These are phyloP conservation scores for Luffa acutangula DNA, from an alignment of 306 rosid species.

Conservation along the genomic window DNA sequence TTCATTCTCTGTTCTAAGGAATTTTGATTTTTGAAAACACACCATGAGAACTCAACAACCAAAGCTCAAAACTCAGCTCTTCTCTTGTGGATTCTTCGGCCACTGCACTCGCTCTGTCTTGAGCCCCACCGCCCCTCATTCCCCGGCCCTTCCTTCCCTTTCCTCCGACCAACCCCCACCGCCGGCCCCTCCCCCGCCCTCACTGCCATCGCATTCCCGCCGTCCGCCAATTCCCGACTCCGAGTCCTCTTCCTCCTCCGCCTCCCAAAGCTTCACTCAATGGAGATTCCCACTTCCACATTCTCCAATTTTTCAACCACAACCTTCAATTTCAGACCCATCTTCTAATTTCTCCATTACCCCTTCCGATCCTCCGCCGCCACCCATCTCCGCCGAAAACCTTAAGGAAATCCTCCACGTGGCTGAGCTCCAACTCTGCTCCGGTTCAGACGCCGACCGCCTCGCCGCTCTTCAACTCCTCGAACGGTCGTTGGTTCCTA, in stretches of 20 bases:
- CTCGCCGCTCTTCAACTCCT: slow-evolving; percentile 54
- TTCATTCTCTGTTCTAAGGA: not conserved
- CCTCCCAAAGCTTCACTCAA: slow-evolving; percentile 93
- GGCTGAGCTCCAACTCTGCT: slow-evolving; percentile 55
- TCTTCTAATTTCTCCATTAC: slow-evolving; percentile 2
- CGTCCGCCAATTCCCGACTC: slow-evolving; percentile 27
- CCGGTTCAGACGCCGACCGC: slow-evolving; percentile 40
- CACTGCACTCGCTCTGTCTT: slow-evolving; percentile 75
- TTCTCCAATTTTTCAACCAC: slow-evolving; percentile 15
- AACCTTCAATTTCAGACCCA: slow-evolving; percentile 11
- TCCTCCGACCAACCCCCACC: slow-evolving; percentile 11
- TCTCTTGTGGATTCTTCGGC: slow-evolving; percentile 89
- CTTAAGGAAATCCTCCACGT: slow-evolving; percentile 66
- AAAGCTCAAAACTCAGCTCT: slow-evolving; percentile 80
- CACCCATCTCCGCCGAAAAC: slow-evolving; percentile 24
- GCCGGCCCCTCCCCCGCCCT: slow-evolving; percentile 2
- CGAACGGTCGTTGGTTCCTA: slow-evolving; percentile 69
- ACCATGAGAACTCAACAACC: slow-evolving; percentile 72
- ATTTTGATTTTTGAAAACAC: not conserved
- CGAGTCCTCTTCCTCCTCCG: slow-evolving; percentile 58
- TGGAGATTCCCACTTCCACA: slow-evolving; percentile 72
- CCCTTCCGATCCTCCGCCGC: slow-evolving; percentile 10
- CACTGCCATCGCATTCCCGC: not conserved
- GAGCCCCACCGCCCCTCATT: slow-evolving; percentile 61
- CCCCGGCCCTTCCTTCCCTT: slow-evolving; percentile 35